A percentile compares a stretch with the other conserved stretches of the same genome.
Evolutionary conservation across 2,329 filamentous ascomycete species (phyloP).

Genomic region (Davidsoniella australis): DNA sequence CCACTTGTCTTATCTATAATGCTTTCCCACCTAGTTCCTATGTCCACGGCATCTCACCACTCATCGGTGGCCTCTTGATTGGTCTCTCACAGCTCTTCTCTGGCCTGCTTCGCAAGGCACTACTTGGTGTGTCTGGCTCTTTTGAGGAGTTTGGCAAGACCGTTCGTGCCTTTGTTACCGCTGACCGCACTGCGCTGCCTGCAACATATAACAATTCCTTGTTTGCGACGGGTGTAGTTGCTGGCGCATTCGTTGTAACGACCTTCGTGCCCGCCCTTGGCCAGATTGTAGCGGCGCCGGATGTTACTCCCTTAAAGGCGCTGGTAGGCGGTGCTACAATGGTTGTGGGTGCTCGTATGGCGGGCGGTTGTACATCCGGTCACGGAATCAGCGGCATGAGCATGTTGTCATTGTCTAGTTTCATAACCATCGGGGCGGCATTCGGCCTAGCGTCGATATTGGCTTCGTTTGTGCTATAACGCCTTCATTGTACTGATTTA

Average conservation of each 20-base stretch:
- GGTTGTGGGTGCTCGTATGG: slow-evolving; percentile 42
- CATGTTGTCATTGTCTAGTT: slow-evolving; percentile 42
- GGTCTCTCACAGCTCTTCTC: slow-evolving; percentile 40
- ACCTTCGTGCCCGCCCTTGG: slow-evolving; percentile 13
- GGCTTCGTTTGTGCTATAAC: slow-evolving; percentile 14
- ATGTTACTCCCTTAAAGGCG: slow-evolving; percentile 23
- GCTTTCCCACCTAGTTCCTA: slow-evolving; percentile 19
- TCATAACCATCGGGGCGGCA: slow-evolving; percentile 40
- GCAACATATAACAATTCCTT: slow-evolving; percentile 27
- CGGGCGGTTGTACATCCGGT: slow-evolving; percentile 50
- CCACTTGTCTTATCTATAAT: slow-evolving; percentile 21
- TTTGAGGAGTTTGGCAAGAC: slow-evolving; percentile 44
- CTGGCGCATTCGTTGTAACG: slow-evolving; percentile 27
- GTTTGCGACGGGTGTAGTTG: slow-evolving; percentile 35
- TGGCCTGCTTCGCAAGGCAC: slow-evolving; percentile 31
- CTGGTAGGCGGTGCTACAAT: slow-evolving; percentile 38
- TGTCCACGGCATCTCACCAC: slow-evolving; percentile 25
- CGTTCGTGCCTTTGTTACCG: slow-evolving; percentile 27
- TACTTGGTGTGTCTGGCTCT: slow-evolving; percentile 43
- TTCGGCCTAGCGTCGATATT: slow-evolving; percentile 32
- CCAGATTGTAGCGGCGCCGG: slow-evolving; percentile 17
- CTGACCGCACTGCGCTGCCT: slow-evolving; percentile 17
- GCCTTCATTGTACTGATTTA: not conserved
- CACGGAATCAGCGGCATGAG: slow-evolving; percentile 53
- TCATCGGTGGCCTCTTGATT: slow-evolving; percentile 41